Base-by-base conservation (phyloP, 2,329 filamentous ascomycete genomes). In the Fusarium tanahbumbuense region DNA sequence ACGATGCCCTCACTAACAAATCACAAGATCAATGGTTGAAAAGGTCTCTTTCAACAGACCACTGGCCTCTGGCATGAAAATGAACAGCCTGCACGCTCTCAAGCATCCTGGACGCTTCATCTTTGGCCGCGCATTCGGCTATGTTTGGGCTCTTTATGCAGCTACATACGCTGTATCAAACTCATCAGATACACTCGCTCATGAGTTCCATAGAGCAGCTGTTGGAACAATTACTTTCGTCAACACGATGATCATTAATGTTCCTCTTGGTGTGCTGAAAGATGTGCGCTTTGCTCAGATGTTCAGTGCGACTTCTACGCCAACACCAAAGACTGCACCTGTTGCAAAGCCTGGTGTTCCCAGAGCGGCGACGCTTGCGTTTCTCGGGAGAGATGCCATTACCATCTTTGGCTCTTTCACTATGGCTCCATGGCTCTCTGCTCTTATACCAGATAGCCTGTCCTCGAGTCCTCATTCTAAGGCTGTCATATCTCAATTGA, bases 341-440 rank as follows among this genome's bases (percentile, higher is more conserved):
- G 54, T 60, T 5, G 56, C 60, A 8, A 64, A 56, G 11, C 56
- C 60, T 1, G 69, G 58, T 5, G 49, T 77, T 0, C 72, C 76
- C 0, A 70, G 59, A n/a, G 70, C 75, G 3, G 74, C 74, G 1
- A 74, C 75, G 1, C 69, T 70, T 9, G 67, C 76, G 0, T 79
- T 79, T 8, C 61, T 79, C 0, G 55, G 77, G 6, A 65, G 77
- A 50, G 77, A 79, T 45, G 74, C 72, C 2, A 64, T 79, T 20
- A 79, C 77, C 0, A 76, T 79, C 22, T 79, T 78, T 55, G 77
- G 77, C 0, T 79, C 77, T 0, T 78, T 79, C 18, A 76, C 74
- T 0, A 70, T 79, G 59, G 76, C 77, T 3, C 74, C 72, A 1
- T 69, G 64, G 60, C 15, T 79, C 0, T 75, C 77, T 1, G 61